Evolutionary conservation across 169 alveolate genomes (phyloP), one percentile per base, ranked within the genome.

Genomic region (Cryptosporidium canis): DNA sequence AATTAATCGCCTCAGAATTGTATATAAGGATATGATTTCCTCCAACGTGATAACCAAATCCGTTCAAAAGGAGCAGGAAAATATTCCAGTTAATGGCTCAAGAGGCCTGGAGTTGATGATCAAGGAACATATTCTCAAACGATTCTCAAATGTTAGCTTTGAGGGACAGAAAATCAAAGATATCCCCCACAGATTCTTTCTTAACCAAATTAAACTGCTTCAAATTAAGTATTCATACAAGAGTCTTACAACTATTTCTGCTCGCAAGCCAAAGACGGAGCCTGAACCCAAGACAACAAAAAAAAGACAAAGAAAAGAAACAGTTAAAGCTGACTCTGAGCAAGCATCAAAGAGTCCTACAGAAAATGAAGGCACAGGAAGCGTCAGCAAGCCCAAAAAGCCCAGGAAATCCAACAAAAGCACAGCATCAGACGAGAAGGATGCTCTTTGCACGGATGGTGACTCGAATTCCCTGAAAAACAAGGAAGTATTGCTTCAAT

Each of bases 111-210:
- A 77, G 43, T 35, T 29, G 3, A 77, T 77, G 87, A 77, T 77
- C 31, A 55, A 61, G 24, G 48, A 45, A 14, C 51, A 77, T 44
- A 77, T 77, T 77, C 45, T 77, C 14, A 77, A 77, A 37, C 55
- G 87, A 0, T 58, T 77, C 35, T 61, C 70, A 39, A 61, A 29
- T 35, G 58, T 77, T 12, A 9, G 29, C 7, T 77, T 41, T 41
- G 72, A 77, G 43, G 87, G 87, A 9, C 87, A 77, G 37, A 77
- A 77, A 31, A 21, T 77, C 16, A 77, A 77, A 24, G 87, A 77
- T 29, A 77, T 77, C 61, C 87, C 87, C 11, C 72, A 77, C n/a
- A 77, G 87, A 24, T 77, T 56, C 71, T 77, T 77, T 24, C 71
- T 77, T 8, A 77, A 77, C 33, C 87, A 77, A 77, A 12, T 77